Evolutionary conservation across 305 asterid genomes (phyloP).

Genomic region (Fraxinus sp.): DNA sequence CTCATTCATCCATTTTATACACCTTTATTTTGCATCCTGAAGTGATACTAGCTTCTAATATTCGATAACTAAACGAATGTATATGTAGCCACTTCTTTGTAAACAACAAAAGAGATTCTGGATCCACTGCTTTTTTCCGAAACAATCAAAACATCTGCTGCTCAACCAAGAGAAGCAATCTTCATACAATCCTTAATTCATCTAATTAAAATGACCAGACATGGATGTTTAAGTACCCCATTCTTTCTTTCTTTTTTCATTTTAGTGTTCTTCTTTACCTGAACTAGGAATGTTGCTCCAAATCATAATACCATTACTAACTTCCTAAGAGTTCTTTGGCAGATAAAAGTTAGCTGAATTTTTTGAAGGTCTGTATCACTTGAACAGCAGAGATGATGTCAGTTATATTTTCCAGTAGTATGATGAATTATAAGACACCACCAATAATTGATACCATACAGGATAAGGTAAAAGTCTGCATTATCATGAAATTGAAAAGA

Average conservation of each 20-base stretch:
- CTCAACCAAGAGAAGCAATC: neutral
- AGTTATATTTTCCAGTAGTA: neutral
- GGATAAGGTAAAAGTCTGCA: slow-evolving; percentile 14
- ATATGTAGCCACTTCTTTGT: neutral
- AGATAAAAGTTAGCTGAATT: neutral
- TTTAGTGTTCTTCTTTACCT: neutral
- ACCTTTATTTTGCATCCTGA: neutral
- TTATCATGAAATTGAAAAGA: slow-evolving; percentile 19
- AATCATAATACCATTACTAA: neutral
- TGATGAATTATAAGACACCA: neutral
- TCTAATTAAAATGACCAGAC: neutral
- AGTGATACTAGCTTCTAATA: neutral
- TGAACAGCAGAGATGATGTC: neutral
- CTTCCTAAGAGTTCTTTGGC: neutral
- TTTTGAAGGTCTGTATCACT: neutral
- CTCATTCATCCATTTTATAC: neutral
- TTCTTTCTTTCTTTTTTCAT: neutral
- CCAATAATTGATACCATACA: neutral
- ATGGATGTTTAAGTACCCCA: neutral
- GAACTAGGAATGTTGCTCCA: neutral
- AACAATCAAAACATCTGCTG: neutral
- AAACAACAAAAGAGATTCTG: neutral
- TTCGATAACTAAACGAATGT: neutral
- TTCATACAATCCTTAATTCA: neutral
- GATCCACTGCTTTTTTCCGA: neutral